Evolutionary conservation across 169 alveolate genomes (phyloP).

Genomic region (Cryptosporidium meleagridis): DNA sequence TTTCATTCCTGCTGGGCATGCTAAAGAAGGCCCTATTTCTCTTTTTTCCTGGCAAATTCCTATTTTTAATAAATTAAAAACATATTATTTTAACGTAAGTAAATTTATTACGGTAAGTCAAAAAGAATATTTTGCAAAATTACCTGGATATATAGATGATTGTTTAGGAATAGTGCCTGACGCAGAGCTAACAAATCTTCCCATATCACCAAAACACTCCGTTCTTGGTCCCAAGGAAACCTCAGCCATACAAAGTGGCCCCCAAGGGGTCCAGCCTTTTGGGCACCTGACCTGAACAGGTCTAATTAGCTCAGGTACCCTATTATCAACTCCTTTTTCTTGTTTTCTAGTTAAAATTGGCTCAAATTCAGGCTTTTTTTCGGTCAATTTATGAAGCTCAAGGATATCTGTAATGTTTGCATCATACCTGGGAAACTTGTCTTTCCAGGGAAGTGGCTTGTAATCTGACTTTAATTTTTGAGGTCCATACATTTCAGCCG

Average conservation of each 20-base stretch:
- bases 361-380: conserved; percentile 38
- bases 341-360: conserved; percentile 38
- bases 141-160: conserved; percentile 63
- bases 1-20: conserved; percentile 65
- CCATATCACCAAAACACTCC: conserved; percentile 56
- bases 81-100: background rate
- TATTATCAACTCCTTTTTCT: conserved; percentile 15
- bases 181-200: conserved; percentile 49
- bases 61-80: background rate
- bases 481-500: conserved; percentile 67
- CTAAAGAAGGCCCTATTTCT: conserved; percentile 53
- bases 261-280: conserved; percentile 75
- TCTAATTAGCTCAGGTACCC: conserved; percentile 44
- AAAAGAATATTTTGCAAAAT: background rate
- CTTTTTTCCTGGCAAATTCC: conserved; percentile 66
- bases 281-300: conserved; percentile 70
- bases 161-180: conserved; percentile 53
- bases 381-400: conserved; percentile 58
- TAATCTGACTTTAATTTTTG: conserved; percentile 30
- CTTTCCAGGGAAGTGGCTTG: conserved; percentile 66
- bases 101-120: background rate
- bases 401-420: conserved; percentile 33
- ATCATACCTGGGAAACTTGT: conserved; percentile 63
- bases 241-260: conserved; percentile 65
- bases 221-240: conserved; percentile 69